Evolutionary conservation across 129 eudicot species (phyloP), one percentile per base, ranked within the genome.

Genomic region (Ambrosia trifida): DNA sequence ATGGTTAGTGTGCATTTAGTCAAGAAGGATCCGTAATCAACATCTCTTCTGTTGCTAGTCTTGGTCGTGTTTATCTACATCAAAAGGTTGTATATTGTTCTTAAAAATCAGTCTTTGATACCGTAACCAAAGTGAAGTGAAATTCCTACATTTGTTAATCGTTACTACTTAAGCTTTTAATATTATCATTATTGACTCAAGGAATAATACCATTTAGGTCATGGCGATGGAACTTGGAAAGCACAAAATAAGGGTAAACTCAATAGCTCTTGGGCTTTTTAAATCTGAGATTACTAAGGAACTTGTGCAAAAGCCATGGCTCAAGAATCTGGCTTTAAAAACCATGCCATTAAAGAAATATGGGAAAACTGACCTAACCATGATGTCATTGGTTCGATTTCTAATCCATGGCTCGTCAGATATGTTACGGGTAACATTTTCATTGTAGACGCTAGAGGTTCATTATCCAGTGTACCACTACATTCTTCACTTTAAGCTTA

Each of bases 1-100:
- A 1, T 86, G 91, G 91, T 57, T 86, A 75, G 86, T 86, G 33
- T 32, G 88, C 87, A 70, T 81, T 80, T 14, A 74, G 76, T 30
- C 75, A 38, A 24, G 81, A 88, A 9, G 97, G 96, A 53, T 91
- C 96, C 11, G 53, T 91, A 38, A 76, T 91, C 57, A 88, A 88
- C 47, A 80, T 91, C 50, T 78, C 90, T 9, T 91, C 97, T 30
- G 80, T 74, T 68, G 75, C 93, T 32, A 96, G 93, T 50, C 87
- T 91, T 35, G 66, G 82, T 58, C 85, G 97, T 11, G 90, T 87
- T 11, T 82, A 85, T 17, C 64, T 76, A 36, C 90, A 88, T 18
- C 88, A 96, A 33, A 43, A 56, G 44, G 77, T 78, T 70, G 96
- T 86, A 36, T 91, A 91, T 56, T 72, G 84, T 76, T 54, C 88